Evolutionary conservation across 306 rosid genomes (phyloP).

Genomic region (Ziziphus jujuba): DNA sequence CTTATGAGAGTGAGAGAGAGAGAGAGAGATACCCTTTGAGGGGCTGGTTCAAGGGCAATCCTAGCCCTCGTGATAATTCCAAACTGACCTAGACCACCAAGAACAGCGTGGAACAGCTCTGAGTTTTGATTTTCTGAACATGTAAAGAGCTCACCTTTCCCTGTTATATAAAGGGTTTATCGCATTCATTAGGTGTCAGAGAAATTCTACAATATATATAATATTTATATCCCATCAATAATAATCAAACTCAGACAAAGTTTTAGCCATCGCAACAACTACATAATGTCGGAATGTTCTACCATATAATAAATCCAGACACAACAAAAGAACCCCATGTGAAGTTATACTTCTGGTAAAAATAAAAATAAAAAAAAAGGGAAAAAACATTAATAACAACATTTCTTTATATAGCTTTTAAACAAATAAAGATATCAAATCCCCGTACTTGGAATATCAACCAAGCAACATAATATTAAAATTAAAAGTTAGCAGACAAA

Average conservation of each 20-base stretch:
- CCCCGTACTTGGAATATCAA: too few species aligned
- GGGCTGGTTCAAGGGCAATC: slow-evolving; percentile 86
- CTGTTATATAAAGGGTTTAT: slow-evolving; percentile 32
- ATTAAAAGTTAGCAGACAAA: too few species aligned
- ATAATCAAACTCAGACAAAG: background rate
- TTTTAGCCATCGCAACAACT: slow-evolving; percentile 5
- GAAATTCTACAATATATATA: background rate
- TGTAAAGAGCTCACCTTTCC: slow-evolving; percentile 81
- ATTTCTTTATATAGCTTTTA: background rate
- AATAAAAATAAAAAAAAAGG: background rate
- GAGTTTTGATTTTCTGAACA: slow-evolving; percentile 77
- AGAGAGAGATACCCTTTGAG: slow-evolving; percentile 59
- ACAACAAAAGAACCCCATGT: slow-evolving; percentile 6
- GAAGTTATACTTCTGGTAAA: background rate
- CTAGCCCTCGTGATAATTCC: slow-evolving; percentile 95
- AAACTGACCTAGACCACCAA: slow-evolving; percentile 98
- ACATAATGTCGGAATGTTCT: slow-evolving; percentile 10
- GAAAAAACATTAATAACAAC: background rate
- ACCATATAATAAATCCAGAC: slow-evolving; percentile 4
- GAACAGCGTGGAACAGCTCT: slow-evolving; percentile 81
- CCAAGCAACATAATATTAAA: too few species aligned
- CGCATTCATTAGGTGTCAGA: background rate
- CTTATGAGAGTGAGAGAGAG: slow-evolving; percentile 5
- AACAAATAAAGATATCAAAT: background rate
- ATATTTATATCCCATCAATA: background rate